A percentile compares a stretch with the other conserved stretches of the same genome.
Evolutionary conservation across 345 rosid species (phyloP).

Genomic region (Arabis hirsuta): DNA sequence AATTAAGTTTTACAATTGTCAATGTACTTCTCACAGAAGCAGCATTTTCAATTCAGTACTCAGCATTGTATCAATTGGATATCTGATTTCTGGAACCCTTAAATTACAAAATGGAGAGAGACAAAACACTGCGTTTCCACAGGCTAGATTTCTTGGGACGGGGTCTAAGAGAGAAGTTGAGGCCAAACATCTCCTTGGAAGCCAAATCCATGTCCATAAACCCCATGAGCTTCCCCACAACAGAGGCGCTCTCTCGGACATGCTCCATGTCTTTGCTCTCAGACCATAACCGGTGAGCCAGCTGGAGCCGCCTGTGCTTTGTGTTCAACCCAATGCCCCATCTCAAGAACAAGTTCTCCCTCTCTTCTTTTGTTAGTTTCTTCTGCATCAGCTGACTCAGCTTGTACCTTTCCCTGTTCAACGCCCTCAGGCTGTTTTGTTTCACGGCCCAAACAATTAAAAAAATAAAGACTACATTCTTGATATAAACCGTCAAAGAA

Average conservation of each 20-base stretch:
- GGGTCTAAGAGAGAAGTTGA: constrained; percentile 47
- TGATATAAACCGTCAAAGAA: constrained; percentile 9
- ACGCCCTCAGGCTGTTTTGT: constrained; percentile 58
- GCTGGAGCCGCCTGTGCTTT: constrained; percentile 65
- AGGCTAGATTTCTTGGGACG: constrained; percentile 43
- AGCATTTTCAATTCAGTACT: constrained; percentile 23
- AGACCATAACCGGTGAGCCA: constrained; percentile 68
- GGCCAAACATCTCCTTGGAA: constrained; percentile 55
- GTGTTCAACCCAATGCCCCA: constrained; percentile 71
- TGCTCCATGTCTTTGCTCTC: constrained; percentile 67
- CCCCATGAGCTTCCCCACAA: constrained; percentile 71
- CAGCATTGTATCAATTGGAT: not conserved
- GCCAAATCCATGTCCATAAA: constrained; percentile 51
- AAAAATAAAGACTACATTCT: constrained; percentile 3
- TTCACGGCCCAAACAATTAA: constrained; percentile 18
- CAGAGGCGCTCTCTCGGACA: constrained; percentile 66
- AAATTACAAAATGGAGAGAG: constrained; percentile 45
- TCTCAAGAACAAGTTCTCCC: constrained; percentile 67
- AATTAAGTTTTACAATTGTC: constrained; percentile 4
- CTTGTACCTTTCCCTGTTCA: constrained; percentile 71
- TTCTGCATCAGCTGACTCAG: constrained; percentile 63
- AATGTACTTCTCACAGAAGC: constrained; percentile 26
- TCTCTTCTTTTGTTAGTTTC: constrained; percentile 58
- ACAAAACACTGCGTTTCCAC: constrained; percentile 49
- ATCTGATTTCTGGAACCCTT: constrained; percentile 1